Evolutionary conservation across 208 protist genomes (phyloP), one percentile per base, ranked within the genome.

Genomic region (Crithidia bombi): DNA sequence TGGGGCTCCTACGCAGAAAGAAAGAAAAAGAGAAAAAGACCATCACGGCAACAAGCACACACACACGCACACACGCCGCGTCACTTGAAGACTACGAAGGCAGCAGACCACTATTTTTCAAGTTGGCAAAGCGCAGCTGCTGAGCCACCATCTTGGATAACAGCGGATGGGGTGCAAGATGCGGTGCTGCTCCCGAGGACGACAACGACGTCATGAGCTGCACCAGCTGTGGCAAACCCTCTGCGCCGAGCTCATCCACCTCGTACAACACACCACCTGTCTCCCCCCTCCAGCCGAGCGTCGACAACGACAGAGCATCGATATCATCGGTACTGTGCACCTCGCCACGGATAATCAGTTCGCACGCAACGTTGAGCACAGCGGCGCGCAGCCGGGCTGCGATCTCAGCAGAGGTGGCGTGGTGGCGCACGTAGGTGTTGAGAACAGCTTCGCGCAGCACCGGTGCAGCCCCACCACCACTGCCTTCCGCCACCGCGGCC

Each of bases 311-410:
- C 10, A 95, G 57, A 17, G 78, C 26, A 67, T 92, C 89, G 5
- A 87, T 59, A 44, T 92, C 90, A 7, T 54, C 74, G 11, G 62
- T 73, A n/a, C 51, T 68, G 14, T 65, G 74, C 35, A 95, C 65
- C 28, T 73, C 68, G 5, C 78, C 79, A 11, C 71, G 68, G 21
- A 75, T 58, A 0, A 95, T 76, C 43, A 95, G 43, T 38, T 82
- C 83, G 33, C 81, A 90, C 56, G 76, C 79, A 49, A 71, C 83
- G 65, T 91, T 90, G 21, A 91, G 68, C 23, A 92, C 80, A 19
- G 79, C 87, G 6, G 79, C 82, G 15, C 91, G 57, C 35, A 95
- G 83, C 38, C 83, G 76, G 57, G 88, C 78, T 1, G 82, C 59
- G 14, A 91, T 54, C 51, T 86, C 79, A 1, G 58, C 33, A 12